These are phyloP conservation scores for Phytophthora niederhauseri DNA, from an alignment of 352 stramenopile species.

Conservation along the genomic window DNA sequence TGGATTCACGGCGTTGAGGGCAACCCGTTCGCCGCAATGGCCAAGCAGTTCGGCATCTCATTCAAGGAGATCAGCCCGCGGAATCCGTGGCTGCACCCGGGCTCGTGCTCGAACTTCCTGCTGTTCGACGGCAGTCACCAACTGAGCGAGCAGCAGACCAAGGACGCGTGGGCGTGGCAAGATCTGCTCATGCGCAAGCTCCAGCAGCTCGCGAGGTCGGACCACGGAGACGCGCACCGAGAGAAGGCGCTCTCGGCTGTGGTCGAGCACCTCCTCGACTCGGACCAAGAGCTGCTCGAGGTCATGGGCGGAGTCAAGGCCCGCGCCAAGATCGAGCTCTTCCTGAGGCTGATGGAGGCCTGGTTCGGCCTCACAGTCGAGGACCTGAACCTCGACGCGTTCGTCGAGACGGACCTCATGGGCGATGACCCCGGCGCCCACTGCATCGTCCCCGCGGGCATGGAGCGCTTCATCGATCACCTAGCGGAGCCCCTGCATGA, in stretches of 20 bases:
- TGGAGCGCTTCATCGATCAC: conserved; percentile 60
- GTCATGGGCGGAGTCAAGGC: conserved; percentile 26
- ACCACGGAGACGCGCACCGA: conserved; percentile 14
- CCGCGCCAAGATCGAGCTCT: conserved; percentile 26
- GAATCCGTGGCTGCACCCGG: conserved; percentile 68
- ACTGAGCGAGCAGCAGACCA: conserved; percentile 42
- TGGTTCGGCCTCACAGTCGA: conserved; percentile 53
- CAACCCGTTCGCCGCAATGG: conserved; percentile 52
- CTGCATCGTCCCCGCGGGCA: conserved; percentile 54
- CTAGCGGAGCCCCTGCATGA: conserved; percentile 38
- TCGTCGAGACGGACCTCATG: conserved; percentile 38
- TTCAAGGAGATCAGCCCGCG: conserved; percentile 60
- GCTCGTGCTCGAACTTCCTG: conserved; percentile 55
- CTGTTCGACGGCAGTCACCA: conserved; percentile 40
- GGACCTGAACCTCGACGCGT: conserved; percentile 39
- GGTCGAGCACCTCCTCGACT: conserved; percentile 38
- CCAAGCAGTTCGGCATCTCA: conserved; percentile 47
- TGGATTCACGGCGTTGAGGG: conserved; percentile 63
- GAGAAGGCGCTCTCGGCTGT: conserved; percentile 44
- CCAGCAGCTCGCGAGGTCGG: conserved; percentile 37
- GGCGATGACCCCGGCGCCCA: conserved; percentile 58
- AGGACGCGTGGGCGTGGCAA: conserved; percentile 51
- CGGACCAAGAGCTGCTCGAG: conserved; percentile 36
- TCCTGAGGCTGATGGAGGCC: conserved; percentile 51
- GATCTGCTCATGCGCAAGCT: conserved; percentile 53